A percentile compares a stretch with the other conserved stretches of the same genome.
Evolutionary conservation across 2,329 filamentous ascomycete species (phyloP).

Genomic region (Cytospora schulzeri): DNA sequence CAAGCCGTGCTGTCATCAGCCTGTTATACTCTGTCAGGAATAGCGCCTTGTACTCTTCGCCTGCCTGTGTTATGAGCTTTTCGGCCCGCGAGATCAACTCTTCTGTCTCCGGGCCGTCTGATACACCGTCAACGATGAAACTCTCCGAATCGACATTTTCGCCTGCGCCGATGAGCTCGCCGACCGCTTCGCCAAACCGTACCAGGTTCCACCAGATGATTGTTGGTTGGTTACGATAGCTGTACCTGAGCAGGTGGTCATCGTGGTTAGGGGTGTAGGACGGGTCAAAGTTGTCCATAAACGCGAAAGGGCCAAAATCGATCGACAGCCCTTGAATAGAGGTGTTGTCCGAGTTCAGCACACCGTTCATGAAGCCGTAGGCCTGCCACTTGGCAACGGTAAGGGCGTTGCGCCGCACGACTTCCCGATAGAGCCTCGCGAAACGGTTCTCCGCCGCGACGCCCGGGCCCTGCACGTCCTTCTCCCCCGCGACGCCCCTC

Average conservation of each 20-base stretch:
- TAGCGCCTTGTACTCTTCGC: conserved; percentile 85
- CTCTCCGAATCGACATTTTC: conserved; percentile 67
- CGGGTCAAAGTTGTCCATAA: conserved; percentile 96
- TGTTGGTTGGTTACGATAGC: conserved; percentile 90
- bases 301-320: conserved; percentile 96
- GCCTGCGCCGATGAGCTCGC: conserved; percentile 83
- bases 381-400: conserved; percentile 95
- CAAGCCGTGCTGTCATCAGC: conserved; percentile 79
- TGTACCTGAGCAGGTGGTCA: conserved; percentile 83
- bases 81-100: conserved; percentile 80
- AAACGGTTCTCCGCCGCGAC: conserved; percentile 82
- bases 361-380: conserved; percentile 99
- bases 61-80: conserved; percentile 74
- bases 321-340: conserved; percentile 86
- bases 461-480: conserved; percentile 66
- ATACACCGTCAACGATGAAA: conserved; percentile 74
- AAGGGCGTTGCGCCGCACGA: conserved; percentile 80
- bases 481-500: conserved; percentile 53
- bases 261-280: conserved; percentile 96
- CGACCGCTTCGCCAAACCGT: conserved; percentile 83
- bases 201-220: conserved; percentile 99
- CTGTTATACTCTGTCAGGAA: conserved; percentile 89
- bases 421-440: conserved; percentile 81
- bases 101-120: conserved; percentile 62
- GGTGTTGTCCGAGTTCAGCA: conserved; percentile 97